Evolutionary conservation across 2,329 filamentous ascomycete species (phyloP).

Genomic region (Fusarium sp.): DNA sequence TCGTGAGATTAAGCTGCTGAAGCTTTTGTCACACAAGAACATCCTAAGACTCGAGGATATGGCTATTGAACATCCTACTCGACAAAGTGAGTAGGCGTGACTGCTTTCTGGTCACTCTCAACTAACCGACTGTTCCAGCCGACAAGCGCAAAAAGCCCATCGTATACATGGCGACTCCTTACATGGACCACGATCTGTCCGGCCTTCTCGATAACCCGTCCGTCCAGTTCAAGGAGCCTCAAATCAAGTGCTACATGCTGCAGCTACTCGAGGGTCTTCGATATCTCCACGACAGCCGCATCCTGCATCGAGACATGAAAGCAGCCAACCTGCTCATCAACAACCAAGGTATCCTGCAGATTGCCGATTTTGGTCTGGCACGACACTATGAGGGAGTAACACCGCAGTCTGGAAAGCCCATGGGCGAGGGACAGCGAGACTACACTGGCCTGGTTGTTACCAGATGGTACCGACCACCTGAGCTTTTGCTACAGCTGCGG

Average conservation of each 20-base stretch:
- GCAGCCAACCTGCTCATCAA: slow-evolving; percentile 97
- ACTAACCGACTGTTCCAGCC: slow-evolving; percentile 57
- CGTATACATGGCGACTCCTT: slow-evolving; percentile 99
- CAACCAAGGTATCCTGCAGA: slow-evolving; percentile 92
- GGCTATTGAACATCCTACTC: slow-evolving; percentile 84
- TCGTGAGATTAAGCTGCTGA: slow-evolving; percentile 96
- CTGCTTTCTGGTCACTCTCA: background rate
- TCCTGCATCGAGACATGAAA: slow-evolving; percentile 98
- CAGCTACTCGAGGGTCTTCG: slow-evolving; percentile 90
- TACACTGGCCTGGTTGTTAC: slow-evolving; percentile 98
- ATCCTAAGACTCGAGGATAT: slow-evolving; percentile 92
- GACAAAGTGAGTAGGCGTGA: slow-evolving; percentile 64
- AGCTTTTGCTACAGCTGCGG: slow-evolving; percentile 88
- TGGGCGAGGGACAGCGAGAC: slow-evolving; percentile 86
- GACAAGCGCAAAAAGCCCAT: slow-evolving; percentile 86
- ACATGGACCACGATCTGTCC: slow-evolving; percentile 99
- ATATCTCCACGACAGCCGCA: slow-evolving; percentile 90
- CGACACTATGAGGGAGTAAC: slow-evolving; percentile 90
- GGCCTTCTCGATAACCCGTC: slow-evolving; percentile 95
- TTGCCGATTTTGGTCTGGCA: slow-evolving; percentile 96
- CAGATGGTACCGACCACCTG: slow-evolving; percentile 95
- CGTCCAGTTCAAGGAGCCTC: slow-evolving; percentile 86
- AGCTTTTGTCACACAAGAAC: slow-evolving; percentile 92
- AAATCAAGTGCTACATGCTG: slow-evolving; percentile 98
- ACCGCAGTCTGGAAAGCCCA: slow-evolving; percentile 81